A percentile compares a stretch with the other conserved stretches of the same genome.
Conservation (phyloP, 2,329 filamentous ascomycete genomes). For the Fusarium tanahbumbuense region DNA sequence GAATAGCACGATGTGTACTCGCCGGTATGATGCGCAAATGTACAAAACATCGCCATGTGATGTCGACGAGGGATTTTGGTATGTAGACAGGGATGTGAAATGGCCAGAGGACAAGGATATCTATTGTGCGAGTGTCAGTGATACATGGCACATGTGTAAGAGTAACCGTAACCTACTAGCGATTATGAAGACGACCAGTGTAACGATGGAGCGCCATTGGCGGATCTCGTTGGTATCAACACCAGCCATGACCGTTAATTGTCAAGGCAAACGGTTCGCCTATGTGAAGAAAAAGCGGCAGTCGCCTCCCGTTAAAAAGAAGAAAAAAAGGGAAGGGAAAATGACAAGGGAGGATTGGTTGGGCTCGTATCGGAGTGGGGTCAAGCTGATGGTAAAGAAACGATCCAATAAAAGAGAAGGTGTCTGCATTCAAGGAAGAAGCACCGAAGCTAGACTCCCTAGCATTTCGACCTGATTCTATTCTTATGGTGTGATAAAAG, state of each 20-base stretch:
- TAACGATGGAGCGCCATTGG: constrained; percentile 76
- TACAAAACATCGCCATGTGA: constrained; percentile 52
- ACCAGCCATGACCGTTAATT: constrained; percentile 21
- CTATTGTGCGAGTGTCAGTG: constrained; percentile 54
- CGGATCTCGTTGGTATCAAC: constrained; percentile 58
- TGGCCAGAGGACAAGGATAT: constrained; percentile 76
- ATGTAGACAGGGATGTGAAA: constrained; percentile 73
- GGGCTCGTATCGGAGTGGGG: background rate
- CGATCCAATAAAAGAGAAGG: background rate
- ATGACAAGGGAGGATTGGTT: background rate
- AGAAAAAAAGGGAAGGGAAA: background rate
- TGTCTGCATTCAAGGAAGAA: background rate
- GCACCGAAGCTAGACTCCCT: background rate
- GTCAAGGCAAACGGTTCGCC: background rate
- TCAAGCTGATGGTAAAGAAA: background rate
- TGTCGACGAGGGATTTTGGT: constrained; percentile 62
- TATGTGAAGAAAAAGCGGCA: background rate
- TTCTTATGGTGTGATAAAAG: background rate
- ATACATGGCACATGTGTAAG: background rate
- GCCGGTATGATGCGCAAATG: constrained; percentile 64
- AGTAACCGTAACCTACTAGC: constrained; percentile 69
- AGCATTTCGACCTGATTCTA: constrained; percentile 5
- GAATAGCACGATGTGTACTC: constrained; percentile 45
- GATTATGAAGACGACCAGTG: constrained; percentile 74
- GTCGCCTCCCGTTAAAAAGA: background rate